A percentile compares a stretch with the other conserved stretches of the same genome.
Evolutionary conservation across 2,329 filamentous ascomycete species (phyloP).

Genomic region (Thielaviopsis musarum): DNA sequence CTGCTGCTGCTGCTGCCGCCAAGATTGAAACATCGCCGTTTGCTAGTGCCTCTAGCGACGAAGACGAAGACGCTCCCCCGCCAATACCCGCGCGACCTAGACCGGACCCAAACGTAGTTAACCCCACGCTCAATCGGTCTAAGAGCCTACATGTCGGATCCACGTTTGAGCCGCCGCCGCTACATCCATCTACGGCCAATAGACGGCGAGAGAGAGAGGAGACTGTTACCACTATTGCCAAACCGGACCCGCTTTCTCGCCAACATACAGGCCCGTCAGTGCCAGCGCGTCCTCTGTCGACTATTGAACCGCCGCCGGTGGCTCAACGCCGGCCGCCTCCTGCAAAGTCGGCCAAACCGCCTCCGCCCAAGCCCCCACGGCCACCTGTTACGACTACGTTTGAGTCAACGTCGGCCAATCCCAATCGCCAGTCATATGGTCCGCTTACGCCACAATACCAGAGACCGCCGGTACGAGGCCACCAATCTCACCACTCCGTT

Average conservation of each 20-base stretch:
- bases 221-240: neutral
- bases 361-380: slow-evolving; percentile 8
- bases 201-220: slow-evolving; percentile 9
- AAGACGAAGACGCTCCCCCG: slow-evolving; percentile 16
- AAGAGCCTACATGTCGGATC: slow-evolving; percentile 10
- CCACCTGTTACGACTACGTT: slow-evolving; percentile 3
- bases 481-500: slow-evolving; percentile 11
- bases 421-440: neutral
- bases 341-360: slow-evolving; percentile 7
- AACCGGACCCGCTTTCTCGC: slow-evolving; percentile 5
- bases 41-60: slow-evolving; percentile 36
- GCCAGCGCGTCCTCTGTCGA: slow-evolving; percentile 1
- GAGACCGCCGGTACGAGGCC: slow-evolving; percentile 5
- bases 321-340: slow-evolving; percentile 3
- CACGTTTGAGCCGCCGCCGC: slow-evolving; percentile 9
- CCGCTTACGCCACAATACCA: slow-evolving; percentile 7
- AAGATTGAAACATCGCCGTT: slow-evolving; percentile 53
- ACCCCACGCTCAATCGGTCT: slow-evolving; percentile 10
- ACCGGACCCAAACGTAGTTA: slow-evolving; percentile 1
- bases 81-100: slow-evolving; percentile 16
- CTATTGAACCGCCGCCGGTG: slow-evolving; percentile 8
- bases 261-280: slow-evolving; percentile 10
- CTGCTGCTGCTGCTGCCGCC: slow-evolving; percentile 9
- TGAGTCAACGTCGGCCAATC: neutral
- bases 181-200: slow-evolving; percentile 5